Conservation (phyloP, 805 yeast genomes). For the Saturnispora besseyi region DNA sequence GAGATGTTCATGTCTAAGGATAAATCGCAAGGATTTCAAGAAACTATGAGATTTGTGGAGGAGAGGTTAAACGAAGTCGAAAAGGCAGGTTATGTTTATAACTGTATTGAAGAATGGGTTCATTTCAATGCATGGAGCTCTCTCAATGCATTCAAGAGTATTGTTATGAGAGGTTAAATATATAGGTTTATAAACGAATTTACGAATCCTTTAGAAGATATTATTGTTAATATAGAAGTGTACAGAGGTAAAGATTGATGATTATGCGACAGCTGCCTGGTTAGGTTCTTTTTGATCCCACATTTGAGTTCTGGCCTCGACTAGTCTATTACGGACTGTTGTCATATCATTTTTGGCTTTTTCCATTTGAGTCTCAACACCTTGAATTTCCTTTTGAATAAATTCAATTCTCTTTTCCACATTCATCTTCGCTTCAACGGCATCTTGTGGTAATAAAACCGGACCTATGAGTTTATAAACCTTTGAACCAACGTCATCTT, state of each 20-base stretch:
- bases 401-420: slow-evolving; percentile 87
- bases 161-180: slow-evolving; percentile 48
- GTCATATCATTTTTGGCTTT: slow-evolving; percentile 3
- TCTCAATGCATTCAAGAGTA: slow-evolving; percentile 62
- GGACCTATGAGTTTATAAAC: slow-evolving; percentile 90
- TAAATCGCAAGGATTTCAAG: slow-evolving; percentile 40
- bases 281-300: background rate
- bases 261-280: background rate
- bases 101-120: slow-evolving; percentile 66
- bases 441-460: slow-evolving; percentile 82
- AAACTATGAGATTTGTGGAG: slow-evolving; percentile 58
- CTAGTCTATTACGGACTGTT: background rate
- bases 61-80: slow-evolving; percentile 47
- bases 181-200: background rate
- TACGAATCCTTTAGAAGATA: background rate
- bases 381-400: slow-evolving; percentile 64
- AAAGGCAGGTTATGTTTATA: slow-evolving; percentile 50
- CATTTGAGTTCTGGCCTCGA: background rate
- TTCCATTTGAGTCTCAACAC: slow-evolving; percentile 66
- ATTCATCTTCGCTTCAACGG: slow-evolving; percentile 69
- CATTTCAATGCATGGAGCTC: slow-evolving; percentile 57
- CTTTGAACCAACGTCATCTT: slow-evolving; percentile 49
- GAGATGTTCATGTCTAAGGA: slow-evolving; percentile 81
- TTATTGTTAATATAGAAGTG: background rate
- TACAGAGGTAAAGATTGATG: background rate